These are phyloP conservation scores for Trichomonas tenax DNA, from an alignment of 208 protist species.

Conservation along the genomic window DNA sequence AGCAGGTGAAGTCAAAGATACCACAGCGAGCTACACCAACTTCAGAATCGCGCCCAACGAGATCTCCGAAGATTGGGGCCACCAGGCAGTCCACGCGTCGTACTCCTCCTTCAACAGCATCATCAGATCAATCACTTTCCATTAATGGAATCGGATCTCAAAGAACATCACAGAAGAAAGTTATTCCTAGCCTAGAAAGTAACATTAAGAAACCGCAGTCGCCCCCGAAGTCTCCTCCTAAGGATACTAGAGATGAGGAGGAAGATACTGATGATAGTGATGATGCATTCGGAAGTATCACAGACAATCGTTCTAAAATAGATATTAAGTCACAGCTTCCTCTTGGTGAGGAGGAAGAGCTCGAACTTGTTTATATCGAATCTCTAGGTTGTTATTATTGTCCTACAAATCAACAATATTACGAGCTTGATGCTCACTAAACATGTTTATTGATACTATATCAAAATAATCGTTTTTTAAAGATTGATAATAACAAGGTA, in stretches of 20 bases:
- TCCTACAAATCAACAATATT: conserved; percentile 6
- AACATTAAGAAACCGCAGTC: neutral
- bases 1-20: neutral
- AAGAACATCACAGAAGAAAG: neutral
- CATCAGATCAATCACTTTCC: neutral
- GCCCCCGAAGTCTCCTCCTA: neutral
- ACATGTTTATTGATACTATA: neutral
- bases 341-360: neutral
- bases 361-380: conserved; percentile 1
- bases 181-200: neutral
- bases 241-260: neutral
- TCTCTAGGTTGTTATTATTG: neutral
- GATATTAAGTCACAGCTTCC: neutral
- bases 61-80: neutral
- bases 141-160: neutral
- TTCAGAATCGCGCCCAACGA: neutral
- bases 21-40: neutral
- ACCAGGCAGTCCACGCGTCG: neutral
- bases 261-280: neutral
- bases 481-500: too few species aligned
- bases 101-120: neutral
- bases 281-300: neutral
- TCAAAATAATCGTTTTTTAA: too few species aligned
- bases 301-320: neutral
- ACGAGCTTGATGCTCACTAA: neutral